These are phyloP conservation scores for Diaporthe sp. DNA, from an alignment of 2,329 filamentous ascomycete species.

Conservation along the genomic window DNA sequence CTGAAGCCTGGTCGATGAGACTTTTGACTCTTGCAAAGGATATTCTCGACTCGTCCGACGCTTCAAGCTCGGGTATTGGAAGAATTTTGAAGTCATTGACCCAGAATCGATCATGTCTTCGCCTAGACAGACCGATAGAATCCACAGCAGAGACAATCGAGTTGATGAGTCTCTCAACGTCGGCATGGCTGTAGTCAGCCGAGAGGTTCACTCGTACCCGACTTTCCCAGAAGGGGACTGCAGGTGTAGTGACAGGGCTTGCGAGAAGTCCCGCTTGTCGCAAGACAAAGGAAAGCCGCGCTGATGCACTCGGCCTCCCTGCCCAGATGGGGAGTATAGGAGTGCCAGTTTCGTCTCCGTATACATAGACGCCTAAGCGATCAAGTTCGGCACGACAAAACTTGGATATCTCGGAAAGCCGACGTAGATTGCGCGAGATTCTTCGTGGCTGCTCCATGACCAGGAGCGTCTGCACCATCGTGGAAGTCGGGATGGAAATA, in stretches of 20 bases:
- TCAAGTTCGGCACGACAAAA: not conserved
- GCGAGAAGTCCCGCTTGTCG: conserved; percentile 36
- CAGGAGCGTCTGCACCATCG: not conserved
- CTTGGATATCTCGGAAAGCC: not conserved
- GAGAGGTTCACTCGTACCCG: conserved; percentile 42
- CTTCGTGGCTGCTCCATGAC: not conserved
- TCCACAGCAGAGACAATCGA: conserved; percentile 25
- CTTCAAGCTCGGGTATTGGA: not conserved
- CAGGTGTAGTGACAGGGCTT: conserved; percentile 36
- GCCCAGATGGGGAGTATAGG: not conserved
- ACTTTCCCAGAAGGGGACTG: conserved; percentile 42
- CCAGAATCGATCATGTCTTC: not conserved
- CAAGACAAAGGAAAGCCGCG: not conserved
- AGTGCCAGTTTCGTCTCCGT: not conserved
- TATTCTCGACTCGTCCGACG: not conserved
- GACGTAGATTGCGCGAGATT: not conserved
- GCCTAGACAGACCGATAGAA: not conserved
- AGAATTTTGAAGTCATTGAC: not conserved
- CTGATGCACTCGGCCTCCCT: not conserved
- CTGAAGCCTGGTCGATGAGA: not conserved
- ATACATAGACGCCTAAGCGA: not conserved
- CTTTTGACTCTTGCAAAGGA: not conserved
- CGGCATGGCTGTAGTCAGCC: conserved; percentile 34
- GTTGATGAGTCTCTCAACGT: conserved; percentile 34
- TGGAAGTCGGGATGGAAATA: not conserved